phyloP scores from a whole-genome alignment of 345 rosid genomes.

The Kernera saxatilis region DNA sequence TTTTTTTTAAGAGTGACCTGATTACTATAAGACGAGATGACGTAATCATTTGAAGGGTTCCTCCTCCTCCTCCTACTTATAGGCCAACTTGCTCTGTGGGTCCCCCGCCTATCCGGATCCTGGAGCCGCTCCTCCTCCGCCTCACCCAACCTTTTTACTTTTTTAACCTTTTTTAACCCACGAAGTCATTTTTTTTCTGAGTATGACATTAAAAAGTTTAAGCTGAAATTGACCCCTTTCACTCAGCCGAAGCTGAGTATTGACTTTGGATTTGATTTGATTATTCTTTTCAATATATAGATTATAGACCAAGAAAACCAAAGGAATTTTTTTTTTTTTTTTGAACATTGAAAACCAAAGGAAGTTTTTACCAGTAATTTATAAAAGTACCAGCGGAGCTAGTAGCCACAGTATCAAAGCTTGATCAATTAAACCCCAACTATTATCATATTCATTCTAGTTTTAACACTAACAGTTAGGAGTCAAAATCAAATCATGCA shows the following conservation, averaged over 20 bases:
- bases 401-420: neutral
- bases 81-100: slow-evolving; percentile 19
- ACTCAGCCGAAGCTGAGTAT: slow-evolving; percentile 4
- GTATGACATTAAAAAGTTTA: neutral
- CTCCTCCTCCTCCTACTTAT: neutral
- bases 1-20: neutral
- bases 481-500: slow-evolving; percentile 2
- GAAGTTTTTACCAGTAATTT: no score
- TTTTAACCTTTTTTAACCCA: neutral
- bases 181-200: neutral
- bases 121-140: slow-evolving; percentile 17
- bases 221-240: slow-evolving; percentile 9
- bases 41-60: slow-evolving; percentile 20
- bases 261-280: slow-evolving; percentile 20
- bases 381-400: no score
- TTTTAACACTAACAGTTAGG: neutral
- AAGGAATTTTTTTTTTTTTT: neutral
- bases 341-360: neutral
- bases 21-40: slow-evolving; percentile 21
- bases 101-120: slow-evolving; percentile 23
- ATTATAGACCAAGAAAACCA: neutral
- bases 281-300: no score
- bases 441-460: neutral
- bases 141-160: slow-evolving; percentile 8
- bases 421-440: neutral